Percentiles rank a stretch among this genome's conserved stretches.
Conservation (phyloP, 352 stramenopile species). For the Elongisporangium senticosum region DNA sequence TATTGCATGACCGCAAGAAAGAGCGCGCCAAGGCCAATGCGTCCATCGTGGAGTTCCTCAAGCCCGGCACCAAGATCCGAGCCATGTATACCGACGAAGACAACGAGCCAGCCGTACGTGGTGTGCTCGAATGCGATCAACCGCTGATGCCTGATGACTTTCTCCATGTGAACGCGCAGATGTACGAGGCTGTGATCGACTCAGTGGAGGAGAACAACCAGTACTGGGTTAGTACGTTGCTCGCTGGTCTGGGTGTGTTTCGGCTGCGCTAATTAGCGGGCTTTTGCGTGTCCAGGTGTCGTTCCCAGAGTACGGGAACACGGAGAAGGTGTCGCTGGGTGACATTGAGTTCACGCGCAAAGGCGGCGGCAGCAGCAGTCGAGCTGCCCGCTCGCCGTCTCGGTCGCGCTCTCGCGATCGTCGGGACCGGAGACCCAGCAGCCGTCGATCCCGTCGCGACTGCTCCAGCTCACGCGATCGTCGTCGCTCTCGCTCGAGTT, state of each 20-base stretch:
- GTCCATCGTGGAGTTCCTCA: constrained; percentile 67
- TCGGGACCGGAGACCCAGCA: constrained; percentile 20
- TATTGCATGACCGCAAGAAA: constrained; percentile 60
- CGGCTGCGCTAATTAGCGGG: constrained; percentile 23
- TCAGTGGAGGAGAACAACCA: constrained; percentile 81
- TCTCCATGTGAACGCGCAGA: constrained; percentile 24
- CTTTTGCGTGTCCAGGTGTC: constrained; percentile 58
- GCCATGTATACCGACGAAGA: constrained; percentile 96
- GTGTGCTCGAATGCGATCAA: not conserved
- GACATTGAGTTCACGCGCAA: constrained; percentile 87
- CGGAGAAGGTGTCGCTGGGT: constrained; percentile 90
- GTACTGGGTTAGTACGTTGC: constrained; percentile 44
- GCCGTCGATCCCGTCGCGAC: constrained; percentile 24
- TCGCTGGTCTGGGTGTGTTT: constrained; percentile 1
- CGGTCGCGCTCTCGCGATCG: constrained; percentile 28
- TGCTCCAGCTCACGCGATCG: constrained; percentile 33
- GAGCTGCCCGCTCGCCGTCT: constrained; percentile 15
- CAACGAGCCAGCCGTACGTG: constrained; percentile 80
- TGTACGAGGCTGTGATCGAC: constrained; percentile 97
- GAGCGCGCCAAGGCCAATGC: constrained; percentile 63
- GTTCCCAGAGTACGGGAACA: constrained; percentile 97
- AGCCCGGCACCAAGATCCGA: constrained; percentile 86
- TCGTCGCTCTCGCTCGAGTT: constrained; percentile 34
- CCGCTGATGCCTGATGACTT: not conserved
- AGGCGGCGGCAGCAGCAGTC: constrained; percentile 21